These are phyloP conservation scores for Erodium maritimum DNA, from an alignment of 345 rosid species.

Conservation along the genomic window DNA sequence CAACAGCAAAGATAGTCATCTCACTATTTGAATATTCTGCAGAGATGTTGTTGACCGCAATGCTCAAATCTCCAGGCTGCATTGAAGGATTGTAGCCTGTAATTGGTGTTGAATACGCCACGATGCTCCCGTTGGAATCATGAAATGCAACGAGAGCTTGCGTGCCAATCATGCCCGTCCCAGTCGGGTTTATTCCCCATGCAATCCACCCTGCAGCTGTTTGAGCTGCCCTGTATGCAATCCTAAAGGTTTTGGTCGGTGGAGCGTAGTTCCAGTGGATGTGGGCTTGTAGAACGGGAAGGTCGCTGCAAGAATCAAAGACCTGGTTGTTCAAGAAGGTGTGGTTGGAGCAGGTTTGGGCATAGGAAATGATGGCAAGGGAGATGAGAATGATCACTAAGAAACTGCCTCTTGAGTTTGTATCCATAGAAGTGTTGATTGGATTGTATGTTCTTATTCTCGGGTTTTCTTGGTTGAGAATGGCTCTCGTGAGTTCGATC, in stretches of 20 bases:
- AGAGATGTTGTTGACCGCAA: conserved; percentile 21
- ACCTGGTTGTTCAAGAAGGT: conserved; percentile 7
- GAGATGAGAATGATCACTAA: conserved; percentile 2
- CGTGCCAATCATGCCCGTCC: conserved; percentile 29
- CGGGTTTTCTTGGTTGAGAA: neutral
- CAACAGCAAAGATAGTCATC: conserved; percentile 31
- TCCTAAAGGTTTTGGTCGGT: conserved; percentile 13
- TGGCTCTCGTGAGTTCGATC: too few species aligned
- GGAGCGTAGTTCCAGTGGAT: conserved; percentile 20
- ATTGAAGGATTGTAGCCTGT: conserved; percentile 19
- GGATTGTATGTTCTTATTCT: too few species aligned
- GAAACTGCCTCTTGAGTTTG: neutral
- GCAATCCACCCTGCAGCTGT: conserved; percentile 32
- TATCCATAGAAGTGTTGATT: neutral
- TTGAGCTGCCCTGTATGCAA: conserved; percentile 32
- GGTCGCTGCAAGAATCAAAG: conserved; percentile 13
- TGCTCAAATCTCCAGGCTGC: conserved; percentile 21
- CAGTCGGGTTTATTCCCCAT: conserved; percentile 39
- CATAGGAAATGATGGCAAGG: conserved; percentile 1
- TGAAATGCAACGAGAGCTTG: conserved; percentile 45
- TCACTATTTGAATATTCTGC: conserved; percentile 17
- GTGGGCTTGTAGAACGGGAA: conserved; percentile 13
- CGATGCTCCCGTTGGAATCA: conserved; percentile 19
- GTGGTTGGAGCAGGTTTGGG: conserved; percentile 14
- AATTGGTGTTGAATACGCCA: conserved; percentile 20